These are phyloP conservation scores for Pestalotiopsis sp. DNA, from an alignment of 2,329 filamentous ascomycete genomes.

Conservation along the genomic window DNA sequence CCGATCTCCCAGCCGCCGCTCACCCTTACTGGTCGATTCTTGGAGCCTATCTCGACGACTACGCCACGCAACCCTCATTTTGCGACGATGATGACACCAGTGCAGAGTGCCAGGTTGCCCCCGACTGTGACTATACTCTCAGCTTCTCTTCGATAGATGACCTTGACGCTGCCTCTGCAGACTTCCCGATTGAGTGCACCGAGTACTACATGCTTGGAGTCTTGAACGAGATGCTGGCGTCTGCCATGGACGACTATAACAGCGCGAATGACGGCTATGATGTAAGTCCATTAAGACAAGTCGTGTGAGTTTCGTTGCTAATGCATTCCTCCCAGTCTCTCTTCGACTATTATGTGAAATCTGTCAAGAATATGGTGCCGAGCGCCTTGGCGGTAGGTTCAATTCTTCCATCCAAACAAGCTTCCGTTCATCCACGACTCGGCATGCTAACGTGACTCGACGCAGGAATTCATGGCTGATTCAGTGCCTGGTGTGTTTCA, in stretches of 20 bases:
- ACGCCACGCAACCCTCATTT: not conserved
- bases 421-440: too few species aligned
- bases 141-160: not conserved
- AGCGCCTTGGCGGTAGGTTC: not conserved
- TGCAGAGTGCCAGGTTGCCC: not conserved
- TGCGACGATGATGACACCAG: not conserved
- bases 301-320: not conserved
- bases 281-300: not conserved
- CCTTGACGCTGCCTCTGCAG: not conserved
- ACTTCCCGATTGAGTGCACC: not conserved
- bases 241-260: not conserved
- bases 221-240: not conserved
- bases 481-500: not conserved
- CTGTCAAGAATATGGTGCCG: not conserved
- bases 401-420: not conserved
- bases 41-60: not conserved
- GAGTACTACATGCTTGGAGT: not conserved
- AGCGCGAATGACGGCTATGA: constrained; percentile 1
- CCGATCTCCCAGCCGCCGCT: not conserved
- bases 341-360: not conserved
- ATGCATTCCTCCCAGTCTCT: not conserved
- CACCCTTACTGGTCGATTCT: not conserved
- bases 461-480: not conserved
- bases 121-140: not conserved
- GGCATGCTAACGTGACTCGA: too few species aligned